Evolutionary conservation across 2,329 filamentous ascomycete species (phyloP), one percentile per base, ranked within the genome.

Genomic region (Didymella segeticola): DNA sequence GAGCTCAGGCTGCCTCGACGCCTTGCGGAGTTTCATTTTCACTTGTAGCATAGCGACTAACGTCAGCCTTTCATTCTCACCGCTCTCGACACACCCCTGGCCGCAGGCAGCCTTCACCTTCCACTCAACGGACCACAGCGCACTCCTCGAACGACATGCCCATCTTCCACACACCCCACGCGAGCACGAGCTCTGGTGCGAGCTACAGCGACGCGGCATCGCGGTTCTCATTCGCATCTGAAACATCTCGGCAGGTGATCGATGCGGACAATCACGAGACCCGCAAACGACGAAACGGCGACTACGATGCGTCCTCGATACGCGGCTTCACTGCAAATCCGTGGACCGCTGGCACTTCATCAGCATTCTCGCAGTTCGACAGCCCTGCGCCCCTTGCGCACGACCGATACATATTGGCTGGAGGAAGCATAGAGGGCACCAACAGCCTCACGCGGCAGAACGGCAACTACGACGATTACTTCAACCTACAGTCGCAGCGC

Each of bases 321-420:
- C 56, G 64, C 14, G 54, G 56, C 25, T 41, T 48, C 50, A 47
- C 50, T 25, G 25, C 61, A 34, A 47, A 57, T 42, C 48, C 60
- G 26, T 72, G 68, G 70, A 51, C 54, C n/a, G n/a, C n/a, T 22
- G 46, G 61, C 31, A 46, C 36, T 17, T 60, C 47, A 43, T 66
- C 68, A 31, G 65, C 67, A 30, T 63, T 58, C 31, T 57, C 59
- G 8, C 57, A 67, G 33, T 58, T 64, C 43, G 69, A 43, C 58
- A 78, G 66, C 48, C 80, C 79, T 14, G 70, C 73, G 23, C 77
- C 77, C 3, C 75, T 82, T 43, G 80, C 82, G 12, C 81, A 83
- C 66, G 80, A 82, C 41, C 75, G 73, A 58, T 83, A 84, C 67
- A 69, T 71, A 17, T 70, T 83, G 4, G 80, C 79, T 29, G 79